These are phyloP conservation scores for Allium sativum DNA, from an alignment of 106 monocot species.

Conservation along the genomic window DNA sequence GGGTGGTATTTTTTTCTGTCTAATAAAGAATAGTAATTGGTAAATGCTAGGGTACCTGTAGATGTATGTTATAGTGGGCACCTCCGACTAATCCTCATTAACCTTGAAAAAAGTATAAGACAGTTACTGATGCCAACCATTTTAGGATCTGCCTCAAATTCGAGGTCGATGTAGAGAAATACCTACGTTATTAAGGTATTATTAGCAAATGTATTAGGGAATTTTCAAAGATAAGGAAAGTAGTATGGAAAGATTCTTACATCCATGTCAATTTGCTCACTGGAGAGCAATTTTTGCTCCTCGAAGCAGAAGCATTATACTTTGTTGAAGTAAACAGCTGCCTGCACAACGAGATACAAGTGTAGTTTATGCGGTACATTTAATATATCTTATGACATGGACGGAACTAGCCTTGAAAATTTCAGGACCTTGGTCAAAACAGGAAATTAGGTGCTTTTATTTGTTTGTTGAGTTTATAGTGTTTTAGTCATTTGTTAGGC, in stretches of 20 bases:
- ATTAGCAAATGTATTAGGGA: background rate
- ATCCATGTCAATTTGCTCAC: conserved; percentile 95
- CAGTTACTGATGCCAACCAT: conserved; percentile 92
- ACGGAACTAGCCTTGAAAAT: too few relatives aligned
- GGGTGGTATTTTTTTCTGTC: too few relatives aligned
- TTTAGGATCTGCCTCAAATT: conserved; percentile 89
- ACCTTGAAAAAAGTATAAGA: conserved; percentile 96
- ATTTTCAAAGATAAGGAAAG: background rate
- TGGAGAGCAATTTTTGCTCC: conserved; percentile 86
- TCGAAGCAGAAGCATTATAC: conserved; percentile 97
- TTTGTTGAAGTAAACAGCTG: conserved; percentile 94
- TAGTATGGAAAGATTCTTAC: conserved; percentile 26
- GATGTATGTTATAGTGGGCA: too few relatives aligned
- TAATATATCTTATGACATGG: too few relatives aligned
- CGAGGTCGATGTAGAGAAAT: conserved; percentile 93
- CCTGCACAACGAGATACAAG: too few relatives aligned
- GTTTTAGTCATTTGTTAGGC: too few relatives aligned
- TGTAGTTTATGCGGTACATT: too few relatives aligned
- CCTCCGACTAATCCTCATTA: conserved; percentile 10
- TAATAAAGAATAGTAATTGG: too few relatives aligned
- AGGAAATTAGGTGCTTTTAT: too few relatives aligned
- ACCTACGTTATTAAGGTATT: conserved; percentile 33
- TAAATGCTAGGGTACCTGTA: too few relatives aligned
- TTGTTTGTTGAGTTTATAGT: too few relatives aligned
- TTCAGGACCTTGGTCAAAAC: too few relatives aligned